A percentile compares a stretch with the other conserved stretches of the same genome.
Evolutionary conservation across 768 basidiomycete species (phyloP).

Genomic region (Termitomyces sp.): DNA sequence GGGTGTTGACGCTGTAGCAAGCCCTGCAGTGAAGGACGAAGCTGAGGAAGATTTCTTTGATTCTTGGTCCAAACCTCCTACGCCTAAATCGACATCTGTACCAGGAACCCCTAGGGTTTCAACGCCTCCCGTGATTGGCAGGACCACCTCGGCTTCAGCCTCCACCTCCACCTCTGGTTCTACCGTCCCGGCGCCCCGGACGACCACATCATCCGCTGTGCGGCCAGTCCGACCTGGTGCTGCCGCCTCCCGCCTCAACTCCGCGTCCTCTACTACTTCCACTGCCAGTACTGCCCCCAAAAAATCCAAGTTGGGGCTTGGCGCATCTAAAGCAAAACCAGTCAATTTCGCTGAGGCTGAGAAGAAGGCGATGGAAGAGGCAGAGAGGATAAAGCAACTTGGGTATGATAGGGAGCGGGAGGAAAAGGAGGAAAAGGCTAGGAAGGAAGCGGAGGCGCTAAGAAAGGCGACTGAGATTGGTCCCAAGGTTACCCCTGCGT

Average conservation of each 20-base stretch:
- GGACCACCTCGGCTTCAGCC: constrained; percentile 37
- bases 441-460: constrained; percentile 56
- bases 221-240: constrained; percentile 41
- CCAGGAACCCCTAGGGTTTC: constrained; percentile 49
- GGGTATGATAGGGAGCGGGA: constrained; percentile 88
- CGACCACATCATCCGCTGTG: constrained; percentile 61
- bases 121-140: constrained; percentile 59
- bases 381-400: constrained; percentile 85
- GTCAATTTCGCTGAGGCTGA: constrained; percentile 97
- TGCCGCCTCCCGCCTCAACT: constrained; percentile 36
- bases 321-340: constrained; percentile 83
- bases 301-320: constrained; percentile 76
- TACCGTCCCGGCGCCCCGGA: constrained; percentile 44
- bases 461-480: constrained; percentile 36
- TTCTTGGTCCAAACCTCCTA: constrained; percentile 88
- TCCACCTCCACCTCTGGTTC: constrained; percentile 30
- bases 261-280: constrained; percentile 27
- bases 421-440: constrained; percentile 75
- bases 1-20: constrained; percentile 53
- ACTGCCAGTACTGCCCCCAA: constrained; percentile 36
- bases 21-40: constrained; percentile 38
- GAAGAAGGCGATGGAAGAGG: constrained; percentile 85
- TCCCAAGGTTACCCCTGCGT: constrained; percentile 27
- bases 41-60: constrained; percentile 94
- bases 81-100: constrained; percentile 46